phyloP scores from a whole-genome alignment of 805 yeast species.

The Ogataea naganishii region DNA sequence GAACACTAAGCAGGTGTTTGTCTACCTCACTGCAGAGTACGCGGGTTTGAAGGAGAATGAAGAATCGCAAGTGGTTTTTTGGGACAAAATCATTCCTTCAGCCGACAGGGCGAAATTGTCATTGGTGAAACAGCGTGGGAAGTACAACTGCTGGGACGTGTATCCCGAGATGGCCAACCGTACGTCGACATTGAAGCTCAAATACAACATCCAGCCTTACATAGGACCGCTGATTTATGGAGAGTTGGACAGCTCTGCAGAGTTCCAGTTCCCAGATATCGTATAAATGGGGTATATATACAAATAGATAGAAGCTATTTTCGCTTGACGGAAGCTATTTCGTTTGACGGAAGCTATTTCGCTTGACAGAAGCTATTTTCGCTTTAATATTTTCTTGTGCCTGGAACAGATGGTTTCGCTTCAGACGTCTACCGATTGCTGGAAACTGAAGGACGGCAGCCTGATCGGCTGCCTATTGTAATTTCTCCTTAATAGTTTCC shows the following conservation, averaged over 20 bases:
- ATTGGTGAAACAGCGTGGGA: slow-evolving; percentile 47
- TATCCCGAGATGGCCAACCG: slow-evolving; percentile 52
- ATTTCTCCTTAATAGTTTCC: too few species aligned
- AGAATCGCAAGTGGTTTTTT: slow-evolving; percentile 58
- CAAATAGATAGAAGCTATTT: too few species aligned
- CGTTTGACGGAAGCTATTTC: too few species aligned
- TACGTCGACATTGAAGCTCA: slow-evolving; percentile 59
- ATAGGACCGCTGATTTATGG: slow-evolving; percentile 78
- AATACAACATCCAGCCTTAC: slow-evolving; percentile 91
- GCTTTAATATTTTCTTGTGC: too few species aligned
- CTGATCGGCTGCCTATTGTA: too few species aligned
- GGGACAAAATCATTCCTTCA: slow-evolving; percentile 76
- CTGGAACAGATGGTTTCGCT: too few species aligned
- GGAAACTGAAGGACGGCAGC: too few species aligned
- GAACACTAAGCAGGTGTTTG: slow-evolving; percentile 96
- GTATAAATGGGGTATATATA: too few species aligned
- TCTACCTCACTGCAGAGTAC: slow-evolving; percentile 83
- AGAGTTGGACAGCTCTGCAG: slow-evolving; percentile 26
- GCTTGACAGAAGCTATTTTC: too few species aligned
- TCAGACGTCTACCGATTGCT: too few species aligned
- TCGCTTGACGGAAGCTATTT: too few species aligned
- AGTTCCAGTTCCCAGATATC: slow-evolving; percentile 14
- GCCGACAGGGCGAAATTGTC: slow-evolving; percentile 50
- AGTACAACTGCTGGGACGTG: slow-evolving; percentile 85
- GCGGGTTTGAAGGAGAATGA: slow-evolving; percentile 31